phyloP scores from a whole-genome alignment of 345 rosid genomes.

The Anacardium occidentale region DNA sequence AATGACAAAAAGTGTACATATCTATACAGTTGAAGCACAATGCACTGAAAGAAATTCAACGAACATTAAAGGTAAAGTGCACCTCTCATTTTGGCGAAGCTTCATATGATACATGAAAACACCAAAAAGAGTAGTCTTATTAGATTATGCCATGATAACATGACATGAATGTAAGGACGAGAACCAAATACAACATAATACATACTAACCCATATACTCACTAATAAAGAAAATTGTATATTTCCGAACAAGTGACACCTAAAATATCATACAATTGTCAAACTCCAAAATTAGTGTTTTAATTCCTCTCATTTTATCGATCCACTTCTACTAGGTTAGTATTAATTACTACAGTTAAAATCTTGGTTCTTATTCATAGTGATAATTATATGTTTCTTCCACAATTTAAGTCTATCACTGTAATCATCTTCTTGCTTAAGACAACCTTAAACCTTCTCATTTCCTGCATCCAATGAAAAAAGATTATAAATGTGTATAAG shows the following conservation, averaged over 20 bases:
- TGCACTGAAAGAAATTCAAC: not conserved
- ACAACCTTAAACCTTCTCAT: too few species aligned
- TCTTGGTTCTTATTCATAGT: too few species aligned
- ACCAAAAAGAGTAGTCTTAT: constrained; percentile 31
- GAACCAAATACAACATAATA: not conserved
- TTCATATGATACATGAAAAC: constrained; percentile 36
- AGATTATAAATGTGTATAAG: not conserved
- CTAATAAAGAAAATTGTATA: not conserved
- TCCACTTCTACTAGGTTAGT: too few species aligned
- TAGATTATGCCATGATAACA: constrained; percentile 20
- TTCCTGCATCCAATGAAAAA: not conserved
- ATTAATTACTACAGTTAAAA: too few species aligned
- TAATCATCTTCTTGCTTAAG: not conserved
- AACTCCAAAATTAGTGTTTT: not conserved
- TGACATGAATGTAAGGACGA: constrained; percentile 1
- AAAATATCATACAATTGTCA: not conserved
- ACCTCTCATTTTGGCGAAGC: constrained; percentile 97
- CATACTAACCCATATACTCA: not conserved
- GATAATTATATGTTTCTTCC: too few species aligned
- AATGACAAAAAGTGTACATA: not conserved
- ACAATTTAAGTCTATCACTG: not conserved
- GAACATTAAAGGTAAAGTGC: constrained; percentile 22
- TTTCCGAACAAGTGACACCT: not conserved
- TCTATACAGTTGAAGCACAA: not conserved
- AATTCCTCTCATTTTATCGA: not conserved